Base-by-base conservation (phyloP, 108 stramenopile genomes). In the Schizochytrium sp. region DNA sequence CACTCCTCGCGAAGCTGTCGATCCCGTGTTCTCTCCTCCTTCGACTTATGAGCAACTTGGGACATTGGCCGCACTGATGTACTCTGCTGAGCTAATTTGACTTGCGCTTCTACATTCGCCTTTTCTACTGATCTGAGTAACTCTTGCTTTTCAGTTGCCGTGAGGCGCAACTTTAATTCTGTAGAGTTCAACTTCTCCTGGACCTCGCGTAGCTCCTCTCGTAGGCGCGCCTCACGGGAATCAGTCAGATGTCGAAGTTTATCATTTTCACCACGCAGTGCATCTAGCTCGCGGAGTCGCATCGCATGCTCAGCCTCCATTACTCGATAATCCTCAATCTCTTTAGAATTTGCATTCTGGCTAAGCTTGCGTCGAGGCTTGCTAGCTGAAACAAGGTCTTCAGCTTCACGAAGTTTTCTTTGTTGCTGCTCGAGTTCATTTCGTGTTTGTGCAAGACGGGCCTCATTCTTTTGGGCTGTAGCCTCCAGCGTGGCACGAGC, bases 31-130 rank as follows among this genome's bases (percentile, higher is more conserved):
- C 76, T 47, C 53, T 83, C 28, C 76, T 83, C 76, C 7, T 53
- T 47, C 10, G 76, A 53, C 10, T 55, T 49, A 1, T 53, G 50
- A 47, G 53, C n/a, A 10, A 55, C 53, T 53, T 1, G 17, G 28
- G 15, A 1, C 2, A 5, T 40, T 13, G 10, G 76, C 28, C 5
- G 50, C 47, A 10, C 28, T 55, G 8, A 7, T 40, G 2, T 47
- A 5, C 47, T 13, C 50, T 5, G 53, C 50, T 40, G 76, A 10
- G 76, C 76, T 8, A 83, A 40, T 10, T 50, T 40, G 28, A 7
- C 76, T n/a, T 83, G 76, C 53, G 76, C 76, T 10, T 83, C 76
- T 17, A 40, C 53, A 28, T 83, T 83, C 15, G 76, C 76, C n/a
- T 40, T 17, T 53, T 83, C 76, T 5, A 83, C 76, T 1, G 8